A percentile compares a stretch with the other conserved stretches of the same genome.
phyloP scores from a whole-genome alignment of 441 rosid species.

The Bocquillonia castaneifolia region DNA sequence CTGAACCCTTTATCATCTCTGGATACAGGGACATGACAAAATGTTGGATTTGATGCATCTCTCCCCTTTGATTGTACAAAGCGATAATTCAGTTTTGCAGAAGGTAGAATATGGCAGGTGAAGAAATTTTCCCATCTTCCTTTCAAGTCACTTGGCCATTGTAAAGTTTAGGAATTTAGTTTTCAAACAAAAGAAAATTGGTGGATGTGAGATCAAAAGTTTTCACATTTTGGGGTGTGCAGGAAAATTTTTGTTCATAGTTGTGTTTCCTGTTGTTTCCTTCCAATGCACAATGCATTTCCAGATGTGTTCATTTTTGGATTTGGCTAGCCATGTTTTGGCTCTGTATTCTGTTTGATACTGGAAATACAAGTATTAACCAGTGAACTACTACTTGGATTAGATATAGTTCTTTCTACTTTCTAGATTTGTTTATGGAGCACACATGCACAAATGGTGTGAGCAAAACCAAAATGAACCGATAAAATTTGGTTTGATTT shows the following conservation, averaged over 20 bases:
- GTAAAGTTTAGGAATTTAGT: conserved; percentile 26
- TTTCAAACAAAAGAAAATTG: background rate
- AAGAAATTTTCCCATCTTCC: too few species aligned
- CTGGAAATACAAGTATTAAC: too few species aligned
- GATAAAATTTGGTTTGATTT: too few species aligned
- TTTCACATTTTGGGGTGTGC: background rate
- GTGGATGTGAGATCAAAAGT: too few species aligned
- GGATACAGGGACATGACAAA: conserved; percentile 24
- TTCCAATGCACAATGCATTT: background rate
- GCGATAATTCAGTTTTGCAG: background rate
- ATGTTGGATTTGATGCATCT: conserved; percentile 4
- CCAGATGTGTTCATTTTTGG: too few species aligned
- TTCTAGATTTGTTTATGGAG: too few species aligned
- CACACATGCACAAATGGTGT: too few species aligned
- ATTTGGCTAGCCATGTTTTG: too few species aligned
- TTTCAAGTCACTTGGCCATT: conserved; percentile 39
- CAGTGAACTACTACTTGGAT: too few species aligned
- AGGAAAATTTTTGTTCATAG: conserved; percentile 3
- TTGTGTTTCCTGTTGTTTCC: background rate
- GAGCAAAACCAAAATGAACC: too few species aligned
- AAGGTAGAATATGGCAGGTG: conserved; percentile 8
- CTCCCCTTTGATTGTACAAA: conserved; percentile 2
- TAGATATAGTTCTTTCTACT: too few species aligned
- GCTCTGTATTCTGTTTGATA: too few species aligned
- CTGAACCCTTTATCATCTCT: background rate